Base-by-base conservation (phyloP, 139 green algal genomes). In the Micractinium sp. region DNA sequence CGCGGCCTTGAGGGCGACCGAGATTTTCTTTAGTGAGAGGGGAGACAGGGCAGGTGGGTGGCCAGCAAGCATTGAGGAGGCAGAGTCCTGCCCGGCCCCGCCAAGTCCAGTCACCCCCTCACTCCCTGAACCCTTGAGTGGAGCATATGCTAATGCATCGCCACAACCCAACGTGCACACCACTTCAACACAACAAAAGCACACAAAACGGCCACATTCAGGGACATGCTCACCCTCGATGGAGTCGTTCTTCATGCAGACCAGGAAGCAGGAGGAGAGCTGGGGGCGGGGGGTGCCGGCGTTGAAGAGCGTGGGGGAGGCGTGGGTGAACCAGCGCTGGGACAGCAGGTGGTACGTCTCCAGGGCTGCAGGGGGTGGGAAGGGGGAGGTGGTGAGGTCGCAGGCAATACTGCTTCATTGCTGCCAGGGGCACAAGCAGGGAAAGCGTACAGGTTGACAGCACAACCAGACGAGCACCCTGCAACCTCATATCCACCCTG, bases 281-380 rank as follows among this genome's bases (percentile, higher is more conserved):
- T 99, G 98, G 9, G 96, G 96, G 15, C 96, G 92, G 0, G 96
- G 97, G 0, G 98, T 99, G 81, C 98, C 98, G 31, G 97, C 93
- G 93, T 99, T 99, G 96, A 99, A 99, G 16, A 99, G 95, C 27
- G 98, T 99, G 56, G 98, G 98, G 38, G 96, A 99, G 27, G 98
- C 98, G 89, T 99, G 98, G 0, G 98, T 99, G 94, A 99, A 99
- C 96, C 96, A 98, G 81, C 96, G 93, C 95, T 99, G 96, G n/a
- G 87, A 94, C 92, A 99, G 94, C 81, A 97, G 88, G 92, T 98
- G 96, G 91, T 99, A 99, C 14, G 97, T 99, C 61, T 94, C 77
- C 53, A 98, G 91, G 14, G 94, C 96, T 87, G 83, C 67, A n/a
- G 67, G 25, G 19, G 38, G 35, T 13, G 13, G 27, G 3, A 15